These are phyloP conservation scores for Lecanicillium sp. DNA, from an alignment of 2,329 filamentous ascomycete genomes.

Conservation along the genomic window DNA sequence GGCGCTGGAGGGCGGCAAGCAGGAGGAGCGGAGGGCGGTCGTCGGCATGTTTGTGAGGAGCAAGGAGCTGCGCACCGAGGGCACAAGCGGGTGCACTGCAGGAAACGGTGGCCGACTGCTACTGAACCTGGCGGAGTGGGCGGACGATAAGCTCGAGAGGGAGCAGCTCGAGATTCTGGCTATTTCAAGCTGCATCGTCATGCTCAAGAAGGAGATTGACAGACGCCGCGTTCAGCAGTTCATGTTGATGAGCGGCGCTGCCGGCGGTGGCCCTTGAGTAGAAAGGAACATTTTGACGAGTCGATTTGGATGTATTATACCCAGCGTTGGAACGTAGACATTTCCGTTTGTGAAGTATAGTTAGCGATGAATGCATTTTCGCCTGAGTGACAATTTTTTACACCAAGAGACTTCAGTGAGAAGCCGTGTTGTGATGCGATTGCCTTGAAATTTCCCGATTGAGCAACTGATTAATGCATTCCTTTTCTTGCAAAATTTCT, in stretches of 20 bases:
- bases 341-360: too few species aligned
- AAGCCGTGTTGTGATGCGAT: too few species aligned
- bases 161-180: conserved; percentile 43
- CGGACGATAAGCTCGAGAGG: conserved; percentile 26
- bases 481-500: too few species aligned
- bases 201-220: conserved; percentile 63
- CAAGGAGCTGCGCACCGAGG: conserved; percentile 32
- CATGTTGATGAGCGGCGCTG: conserved; percentile 34
- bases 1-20: conserved; percentile 20
- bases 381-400: too few species aligned
- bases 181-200: conserved; percentile 50
- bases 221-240: conserved; percentile 47
- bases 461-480: neutral
- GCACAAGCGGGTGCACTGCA: conserved; percentile 32
- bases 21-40: conserved; percentile 24
- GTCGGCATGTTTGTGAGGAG: conserved; percentile 41
- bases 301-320: conserved; percentile 9
- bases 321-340: too few species aligned
- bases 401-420: too few species aligned
- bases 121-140: conserved; percentile 35
- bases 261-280: conserved; percentile 13
- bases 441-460: too few species aligned
- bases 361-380: too few species aligned
- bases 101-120: conserved; percentile 46
- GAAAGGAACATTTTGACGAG: too few species aligned